Evolutionary conservation across 768 basidiomycete genomes (phyloP).

Genomic region (Hericium alpestre): DNA sequence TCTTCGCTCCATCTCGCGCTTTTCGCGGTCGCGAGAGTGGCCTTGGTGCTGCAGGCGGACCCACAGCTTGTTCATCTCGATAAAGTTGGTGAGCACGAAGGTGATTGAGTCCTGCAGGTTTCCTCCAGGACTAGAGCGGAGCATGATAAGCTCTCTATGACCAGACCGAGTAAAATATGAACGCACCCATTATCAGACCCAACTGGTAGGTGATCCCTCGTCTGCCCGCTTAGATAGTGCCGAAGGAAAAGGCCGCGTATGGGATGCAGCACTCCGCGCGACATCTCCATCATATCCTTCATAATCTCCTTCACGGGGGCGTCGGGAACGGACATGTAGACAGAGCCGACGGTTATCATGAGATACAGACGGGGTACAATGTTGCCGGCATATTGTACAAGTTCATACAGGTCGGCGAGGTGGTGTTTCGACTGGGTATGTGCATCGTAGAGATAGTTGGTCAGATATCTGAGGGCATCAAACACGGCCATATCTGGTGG

Average conservation of each 20-base stretch:
- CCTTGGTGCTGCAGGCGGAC: constrained; percentile 97
- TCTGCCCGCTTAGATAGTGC: constrained; percentile 95
- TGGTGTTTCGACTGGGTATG: constrained; percentile 89
- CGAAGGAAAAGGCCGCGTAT: constrained; percentile 90
- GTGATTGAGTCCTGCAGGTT: constrained; percentile 91
- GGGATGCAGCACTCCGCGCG: constrained; percentile 93
- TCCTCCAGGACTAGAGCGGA: constrained; percentile 57
- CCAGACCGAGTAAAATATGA: not conserved
- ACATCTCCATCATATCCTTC: constrained; percentile 99
- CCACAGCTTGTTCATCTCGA: constrained; percentile 99
- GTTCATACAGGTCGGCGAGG: constrained; percentile 95
- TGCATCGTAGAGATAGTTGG: constrained; percentile 94
- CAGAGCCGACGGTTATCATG: constrained; percentile 98
- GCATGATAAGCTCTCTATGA: not conserved
- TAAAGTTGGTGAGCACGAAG: constrained; percentile 96
- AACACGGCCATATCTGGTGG: constrained; percentile 92
- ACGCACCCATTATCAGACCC: constrained; percentile 72
- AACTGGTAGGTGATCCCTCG: constrained; percentile 89
- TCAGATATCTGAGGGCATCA: constrained; percentile 88
- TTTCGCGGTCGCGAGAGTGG: constrained; percentile 93
- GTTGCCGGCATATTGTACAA: constrained; percentile 98
- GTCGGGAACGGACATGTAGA: constrained; percentile 97
- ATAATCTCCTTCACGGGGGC: constrained; percentile 98
- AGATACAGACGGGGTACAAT: constrained; percentile 91
- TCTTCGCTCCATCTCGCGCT: constrained; percentile 90